Conservation (phyloP, 495 filamentous ascomycete genomes). For the Ramalina intermedia region DNA sequence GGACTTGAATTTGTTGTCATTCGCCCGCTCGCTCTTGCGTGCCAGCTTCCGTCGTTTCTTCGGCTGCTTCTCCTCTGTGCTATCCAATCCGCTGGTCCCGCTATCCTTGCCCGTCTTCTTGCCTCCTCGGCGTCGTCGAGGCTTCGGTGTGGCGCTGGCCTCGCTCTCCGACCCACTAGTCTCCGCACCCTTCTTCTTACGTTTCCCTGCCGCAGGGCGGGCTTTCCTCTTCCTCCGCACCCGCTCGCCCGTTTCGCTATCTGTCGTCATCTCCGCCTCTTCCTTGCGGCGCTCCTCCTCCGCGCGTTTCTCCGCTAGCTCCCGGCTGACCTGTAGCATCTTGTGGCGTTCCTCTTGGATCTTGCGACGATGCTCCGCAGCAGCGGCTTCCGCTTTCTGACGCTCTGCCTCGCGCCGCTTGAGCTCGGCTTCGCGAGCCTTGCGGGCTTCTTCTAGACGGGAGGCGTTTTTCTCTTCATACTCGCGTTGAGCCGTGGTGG, state of each 20-base stretch:
- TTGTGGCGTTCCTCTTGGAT: constrained; percentile 69
- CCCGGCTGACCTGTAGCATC: constrained; percentile 62
- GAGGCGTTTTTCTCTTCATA: constrained; percentile 88
- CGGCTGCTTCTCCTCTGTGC: constrained; percentile 32
- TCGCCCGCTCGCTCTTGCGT: constrained; percentile 24
- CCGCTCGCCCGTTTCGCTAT: constrained; percentile 62
- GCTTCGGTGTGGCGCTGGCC: constrained; percentile 24
- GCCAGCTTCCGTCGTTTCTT: constrained; percentile 43
- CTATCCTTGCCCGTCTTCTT: constrained; percentile 12
- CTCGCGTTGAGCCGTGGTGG: constrained; percentile 67
- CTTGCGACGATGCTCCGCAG: constrained; percentile 55
- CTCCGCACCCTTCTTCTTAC: constrained; percentile 49
- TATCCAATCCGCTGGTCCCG: constrained; percentile 7
- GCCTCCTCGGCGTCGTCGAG: constrained; percentile 17
- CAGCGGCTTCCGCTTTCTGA: constrained; percentile 46
- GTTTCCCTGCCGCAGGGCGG: constrained; percentile 23
- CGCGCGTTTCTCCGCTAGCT: constrained; percentile 49
- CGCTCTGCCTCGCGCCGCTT: constrained; percentile 58
- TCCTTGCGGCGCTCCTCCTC: constrained; percentile 57
- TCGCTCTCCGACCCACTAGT: constrained; percentile 30
- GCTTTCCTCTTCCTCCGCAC: constrained; percentile 58
- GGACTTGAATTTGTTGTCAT: constrained; percentile 65
- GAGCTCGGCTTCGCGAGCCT: constrained; percentile 62
- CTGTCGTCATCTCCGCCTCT: constrained; percentile 59
- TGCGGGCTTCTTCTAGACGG: constrained; percentile 61